Evolutionary conservation across 257 asterid species (phyloP).

Genomic region (Penstemon newberryi): DNA sequence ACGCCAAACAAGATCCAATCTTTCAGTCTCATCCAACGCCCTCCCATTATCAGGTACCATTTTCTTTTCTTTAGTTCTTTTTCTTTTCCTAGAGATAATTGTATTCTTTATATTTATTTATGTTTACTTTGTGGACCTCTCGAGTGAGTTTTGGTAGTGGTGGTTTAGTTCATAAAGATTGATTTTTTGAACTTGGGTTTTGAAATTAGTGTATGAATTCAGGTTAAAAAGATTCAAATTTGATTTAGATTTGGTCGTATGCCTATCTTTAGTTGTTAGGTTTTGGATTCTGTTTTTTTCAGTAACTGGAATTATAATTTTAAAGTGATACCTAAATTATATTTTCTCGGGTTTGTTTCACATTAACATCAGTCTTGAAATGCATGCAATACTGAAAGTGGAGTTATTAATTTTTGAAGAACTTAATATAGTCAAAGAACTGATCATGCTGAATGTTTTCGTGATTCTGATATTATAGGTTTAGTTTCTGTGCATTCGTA

Average conservation of each 20-base stretch:
- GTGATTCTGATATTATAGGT: background rate
- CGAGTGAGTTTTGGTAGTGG: slow-evolving; percentile 6
- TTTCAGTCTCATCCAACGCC: slow-evolving; percentile 38
- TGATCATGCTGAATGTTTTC: background rate
- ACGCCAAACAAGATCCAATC: slow-evolving; percentile 47
- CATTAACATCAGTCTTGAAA: slow-evolving; percentile 17
- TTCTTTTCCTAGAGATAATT: background rate
- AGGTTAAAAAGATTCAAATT: slow-evolving; percentile 9
- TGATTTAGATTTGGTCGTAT: slow-evolving; percentile 19
- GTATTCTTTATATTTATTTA: background rate
- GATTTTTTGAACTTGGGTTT: background rate
- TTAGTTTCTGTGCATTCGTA: background rate
- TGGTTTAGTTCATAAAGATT: slow-evolving; percentile 8
- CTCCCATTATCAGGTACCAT: slow-evolving; percentile 46
- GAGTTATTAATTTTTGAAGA: background rate
- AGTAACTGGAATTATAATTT: too few relatives aligned
- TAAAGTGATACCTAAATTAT: background rate
- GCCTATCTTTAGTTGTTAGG: slow-evolving; percentile 8
- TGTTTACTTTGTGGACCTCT: background rate
- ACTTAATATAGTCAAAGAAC: background rate
- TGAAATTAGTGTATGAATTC: background rate
- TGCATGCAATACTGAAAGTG: slow-evolving; percentile 25
- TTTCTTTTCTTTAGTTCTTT: background rate
- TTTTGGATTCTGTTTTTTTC: background rate
- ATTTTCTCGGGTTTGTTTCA: background rate